A percentile compares a stretch with the other conserved stretches of the same genome.
Conservation (phyloP, 352 stramenopile genomes). For the Pythium volutum region DNA sequence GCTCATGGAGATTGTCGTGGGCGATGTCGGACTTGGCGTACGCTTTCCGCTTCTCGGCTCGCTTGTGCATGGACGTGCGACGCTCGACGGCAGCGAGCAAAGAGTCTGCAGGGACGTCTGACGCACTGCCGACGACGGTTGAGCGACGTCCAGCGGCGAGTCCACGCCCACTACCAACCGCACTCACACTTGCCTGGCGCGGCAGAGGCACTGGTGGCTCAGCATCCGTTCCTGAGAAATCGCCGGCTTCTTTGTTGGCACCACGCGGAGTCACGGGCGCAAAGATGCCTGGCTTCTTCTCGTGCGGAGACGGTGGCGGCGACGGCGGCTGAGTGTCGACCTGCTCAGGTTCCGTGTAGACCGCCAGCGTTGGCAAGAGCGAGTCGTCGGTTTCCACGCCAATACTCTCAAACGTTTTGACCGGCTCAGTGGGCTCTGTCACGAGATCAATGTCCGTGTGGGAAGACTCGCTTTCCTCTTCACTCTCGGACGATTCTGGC, state of each 20-base stretch:
- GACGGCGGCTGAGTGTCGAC: neutral
- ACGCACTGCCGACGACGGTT: slow-evolving; percentile 1
- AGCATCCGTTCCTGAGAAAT: neutral
- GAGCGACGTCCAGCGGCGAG: neutral
- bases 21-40: slow-evolving; percentile 50
- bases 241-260: neutral
- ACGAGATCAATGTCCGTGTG: slow-evolving; percentile 26
- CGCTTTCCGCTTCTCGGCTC: slow-evolving; percentile 42
- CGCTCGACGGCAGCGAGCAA: slow-evolving; percentile 34
- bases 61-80: slow-evolving; percentile 43
- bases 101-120: neutral
- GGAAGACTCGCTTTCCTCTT: slow-evolving; percentile 17
- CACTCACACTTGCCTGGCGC: neutral
- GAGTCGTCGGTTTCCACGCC: slow-evolving; percentile 36
- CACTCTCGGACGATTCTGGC: slow-evolving; percentile 1
- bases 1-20: slow-evolving; percentile 59
- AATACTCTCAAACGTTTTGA: slow-evolving; percentile 53
- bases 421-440: neutral
- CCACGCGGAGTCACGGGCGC: slow-evolving; percentile 1
- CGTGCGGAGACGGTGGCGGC: neutral
- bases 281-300: slow-evolving; percentile 23
- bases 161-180: neutral
- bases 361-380: slow-evolving; percentile 9
- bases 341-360: neutral
- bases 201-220: neutral